Evolutionary conservation across 1,284 basidiomycete genomes (phyloP), one percentile per base, ranked within the genome.

Genomic region (Microbotryum violaceum): DNA sequence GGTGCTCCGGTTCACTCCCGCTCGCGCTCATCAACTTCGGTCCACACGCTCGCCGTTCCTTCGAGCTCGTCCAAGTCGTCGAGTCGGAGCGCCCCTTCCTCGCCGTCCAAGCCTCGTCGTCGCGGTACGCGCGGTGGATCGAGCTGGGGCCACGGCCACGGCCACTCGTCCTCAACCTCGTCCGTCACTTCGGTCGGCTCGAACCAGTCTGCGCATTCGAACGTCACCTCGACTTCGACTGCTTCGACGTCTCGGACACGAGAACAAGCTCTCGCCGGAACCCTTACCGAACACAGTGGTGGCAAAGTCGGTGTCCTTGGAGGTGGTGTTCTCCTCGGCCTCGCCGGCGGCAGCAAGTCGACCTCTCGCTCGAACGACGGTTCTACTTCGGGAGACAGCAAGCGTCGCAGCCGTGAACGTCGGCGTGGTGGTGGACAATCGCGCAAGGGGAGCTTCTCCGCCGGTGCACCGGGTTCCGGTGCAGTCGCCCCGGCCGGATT

Each of bases 291-390:
- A 49, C 71, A 74, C 56, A 71, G 71, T 46, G 70, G 71, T 45
- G 72, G 72, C 18, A 72, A 72, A 53, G 72, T 74, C 50, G 72
- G 71, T 44, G 72, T 74, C 8, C 68, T 74, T 27, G 70, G 71
- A 31, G 72, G 72, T n/a, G 72, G 72, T 20, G 72, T 73, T 33
- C 53, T 74, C n/a, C 66, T 73, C 37, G 72, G 72, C 10, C 63
- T 68, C 9, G 58, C 60, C 14, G 54, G 55, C n/a, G 71, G 71
- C 23, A 71, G 63, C 49, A 57, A n/a, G 57, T 31, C 44, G 42
- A 49, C 49, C 25, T 33, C 21, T 21, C 37, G 44, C 16, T n/a
- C 49, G 25, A 49, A 47, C 20, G 53, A 55, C 48, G 48, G 27
- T 23, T n/a, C 48, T 42, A 51, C 48, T 27, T 10, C 48, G 14